These are phyloP conservation scores for Diutina scorzettiae DNA, from an alignment of 1,139 yeast genomes.

Conservation along the genomic window DNA sequence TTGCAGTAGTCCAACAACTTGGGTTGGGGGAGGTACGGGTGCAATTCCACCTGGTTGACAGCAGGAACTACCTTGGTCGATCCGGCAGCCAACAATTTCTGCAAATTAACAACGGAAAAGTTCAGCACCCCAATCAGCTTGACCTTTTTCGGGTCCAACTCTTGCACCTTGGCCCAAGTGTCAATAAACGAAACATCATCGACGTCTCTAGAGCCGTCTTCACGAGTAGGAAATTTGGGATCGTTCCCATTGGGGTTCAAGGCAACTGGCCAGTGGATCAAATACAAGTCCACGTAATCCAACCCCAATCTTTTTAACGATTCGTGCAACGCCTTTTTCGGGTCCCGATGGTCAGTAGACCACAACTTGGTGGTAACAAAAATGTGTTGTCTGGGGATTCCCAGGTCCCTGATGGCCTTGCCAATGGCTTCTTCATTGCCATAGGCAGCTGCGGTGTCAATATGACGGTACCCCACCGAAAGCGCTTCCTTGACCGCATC, in stretches of 20 bases:
- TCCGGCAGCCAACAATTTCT: neutral
- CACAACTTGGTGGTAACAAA: slow-evolving; percentile 76
- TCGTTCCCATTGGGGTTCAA: slow-evolving; percentile 3
- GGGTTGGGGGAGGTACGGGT: slow-evolving; percentile 63
- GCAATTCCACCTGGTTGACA: slow-evolving; percentile 63
- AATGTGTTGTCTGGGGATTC: slow-evolving; percentile 56
- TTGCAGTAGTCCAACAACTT: slow-evolving; percentile 46
- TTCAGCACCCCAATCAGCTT: slow-evolving; percentile 2
- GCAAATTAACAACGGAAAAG: neutral
- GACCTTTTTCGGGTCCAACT: slow-evolving; percentile 7
- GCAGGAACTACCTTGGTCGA: slow-evolving; percentile 39
- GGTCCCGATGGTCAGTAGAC: slow-evolving; percentile 53
- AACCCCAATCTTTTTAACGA: slow-evolving; percentile 58
- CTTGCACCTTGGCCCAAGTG: slow-evolving; percentile 12
- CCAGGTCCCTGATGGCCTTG: slow-evolving; percentile 47
- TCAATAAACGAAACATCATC: slow-evolving; percentile 6
- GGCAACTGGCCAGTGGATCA: slow-evolving; percentile 72
- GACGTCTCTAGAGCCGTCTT: neutral
- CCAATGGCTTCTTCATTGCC: slow-evolving; percentile 63
- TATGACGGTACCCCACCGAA: slow-evolving; percentile 62
- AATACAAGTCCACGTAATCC: slow-evolving; percentile 73
- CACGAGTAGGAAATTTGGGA: neutral
- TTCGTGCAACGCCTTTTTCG: slow-evolving; percentile 44
- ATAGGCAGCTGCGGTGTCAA: slow-evolving; percentile 67
- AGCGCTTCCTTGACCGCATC: slow-evolving; percentile 53